These are phyloP conservation scores for grape (Vitis vinifera) DNA, from an alignment of 164 flowering plant genomes.

Conservation along the genomic window DNA sequence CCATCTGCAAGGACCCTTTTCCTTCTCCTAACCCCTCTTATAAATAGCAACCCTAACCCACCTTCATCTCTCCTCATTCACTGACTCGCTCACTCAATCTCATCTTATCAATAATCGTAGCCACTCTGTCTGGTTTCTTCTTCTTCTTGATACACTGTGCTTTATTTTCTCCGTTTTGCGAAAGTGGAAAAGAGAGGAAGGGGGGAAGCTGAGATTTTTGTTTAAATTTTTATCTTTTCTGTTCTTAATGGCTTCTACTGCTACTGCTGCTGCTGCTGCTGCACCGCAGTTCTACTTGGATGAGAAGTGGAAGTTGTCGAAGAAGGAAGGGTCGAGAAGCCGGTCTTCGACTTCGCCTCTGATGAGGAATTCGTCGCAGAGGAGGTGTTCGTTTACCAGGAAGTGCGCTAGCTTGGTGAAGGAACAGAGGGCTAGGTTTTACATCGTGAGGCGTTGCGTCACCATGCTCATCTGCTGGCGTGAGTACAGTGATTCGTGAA, in stretches of 20 bases:
- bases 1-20: slow-evolving; percentile 16
- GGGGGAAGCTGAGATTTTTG: neutral
- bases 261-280: neutral
- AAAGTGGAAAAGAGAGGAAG: neutral
- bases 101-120: no score
- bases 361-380: slow-evolving; percentile 28
- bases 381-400: slow-evolving; percentile 48
- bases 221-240: neutral
- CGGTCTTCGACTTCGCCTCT: slow-evolving; percentile 31
- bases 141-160: neutral
- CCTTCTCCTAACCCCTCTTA: neutral
- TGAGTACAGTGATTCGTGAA: slow-evolving; percentile 59
- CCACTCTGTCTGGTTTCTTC: no score
- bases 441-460: slow-evolving; percentile 81
- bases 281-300: slow-evolving; percentile 44
- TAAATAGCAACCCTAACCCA: slow-evolving; percentile 15
- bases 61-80: neutral
- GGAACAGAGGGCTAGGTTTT: slow-evolving; percentile 82
- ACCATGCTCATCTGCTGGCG: slow-evolving; percentile 88
- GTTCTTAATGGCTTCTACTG: slow-evolving; percentile 6
- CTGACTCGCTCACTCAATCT: neutral
- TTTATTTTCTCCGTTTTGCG: neutral
- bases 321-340: slow-evolving; percentile 50
- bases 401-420: slow-evolving; percentile 70
- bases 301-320: slow-evolving; percentile 73